These are phyloP conservation scores for Pinus tabuliformis DNA, from an alignment of 75 land plant species.

Conservation along the genomic window DNA sequence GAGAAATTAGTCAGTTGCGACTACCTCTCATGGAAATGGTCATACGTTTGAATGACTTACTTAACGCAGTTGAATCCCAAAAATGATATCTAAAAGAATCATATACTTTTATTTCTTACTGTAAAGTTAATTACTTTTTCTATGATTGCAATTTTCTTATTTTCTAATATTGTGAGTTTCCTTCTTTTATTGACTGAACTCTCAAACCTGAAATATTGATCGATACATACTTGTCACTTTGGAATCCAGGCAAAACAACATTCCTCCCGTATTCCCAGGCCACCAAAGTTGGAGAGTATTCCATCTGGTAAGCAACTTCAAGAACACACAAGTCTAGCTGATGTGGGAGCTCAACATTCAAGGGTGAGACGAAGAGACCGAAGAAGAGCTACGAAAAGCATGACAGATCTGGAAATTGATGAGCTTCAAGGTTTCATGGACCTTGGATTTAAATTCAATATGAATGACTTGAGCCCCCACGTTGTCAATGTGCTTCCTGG, in stretches of 20 bases:
- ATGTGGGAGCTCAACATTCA: background rate
- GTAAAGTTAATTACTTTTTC: no score
- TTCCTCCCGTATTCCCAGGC: background rate
- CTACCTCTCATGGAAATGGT: no score
- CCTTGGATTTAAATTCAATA: slow-evolving; percentile 56
- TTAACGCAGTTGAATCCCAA: no score
- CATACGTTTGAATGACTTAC: no score
- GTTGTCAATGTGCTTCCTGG: slow-evolving; percentile 48
- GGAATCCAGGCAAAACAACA: background rate
- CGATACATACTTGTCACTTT: background rate
- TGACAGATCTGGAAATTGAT: slow-evolving; percentile 52
- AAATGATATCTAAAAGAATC: no score
- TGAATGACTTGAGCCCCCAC: slow-evolving; percentile 33
- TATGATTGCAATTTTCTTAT: no score
- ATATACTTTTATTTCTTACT: no score
- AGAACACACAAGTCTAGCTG: background rate
- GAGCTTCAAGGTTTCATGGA: slow-evolving; percentile 70
- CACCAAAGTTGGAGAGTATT: background rate
- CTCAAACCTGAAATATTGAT: background rate
- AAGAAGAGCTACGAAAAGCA: slow-evolving; percentile 38
- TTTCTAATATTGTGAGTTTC: no score
- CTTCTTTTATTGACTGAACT: no score
- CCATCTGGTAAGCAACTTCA: background rate
- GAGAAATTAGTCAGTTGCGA: no score
- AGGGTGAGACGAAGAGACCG: slow-evolving; percentile 9